These are phyloP conservation scores for Arthrinium phaeospermum DNA, from an alignment of 2,329 filamentous ascomycete species.

Conservation along the genomic window DNA sequence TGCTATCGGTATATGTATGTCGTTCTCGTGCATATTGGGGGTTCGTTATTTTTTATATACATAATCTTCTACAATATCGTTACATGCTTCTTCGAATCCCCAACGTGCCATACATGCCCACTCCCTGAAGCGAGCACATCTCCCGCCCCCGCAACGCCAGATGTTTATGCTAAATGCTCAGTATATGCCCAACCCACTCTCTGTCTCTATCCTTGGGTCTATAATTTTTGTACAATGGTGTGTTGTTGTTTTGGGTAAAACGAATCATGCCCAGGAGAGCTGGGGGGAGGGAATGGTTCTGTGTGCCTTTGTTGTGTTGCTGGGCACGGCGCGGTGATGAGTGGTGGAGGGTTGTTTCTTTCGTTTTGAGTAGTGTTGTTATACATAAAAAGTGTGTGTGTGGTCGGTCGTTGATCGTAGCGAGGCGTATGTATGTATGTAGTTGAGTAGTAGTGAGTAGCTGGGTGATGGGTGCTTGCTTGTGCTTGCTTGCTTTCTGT, in stretches of 20 bases:
- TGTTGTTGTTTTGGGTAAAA: background rate
- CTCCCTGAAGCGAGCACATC: background rate
- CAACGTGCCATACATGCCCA: background rate
- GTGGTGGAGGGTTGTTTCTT: background rate
- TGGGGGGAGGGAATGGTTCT: background rate
- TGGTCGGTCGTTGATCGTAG: background rate
- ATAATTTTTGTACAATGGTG: slow-evolving; percentile 8
- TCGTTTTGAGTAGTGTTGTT: background rate
- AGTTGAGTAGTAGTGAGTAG: background rate
- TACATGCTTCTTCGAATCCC: slow-evolving; percentile 13
- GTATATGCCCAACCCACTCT: background rate
- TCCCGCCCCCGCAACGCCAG: background rate
- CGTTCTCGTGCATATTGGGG: background rate
- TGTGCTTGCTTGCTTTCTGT: no score
- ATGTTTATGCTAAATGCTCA: slow-evolving; percentile 6
- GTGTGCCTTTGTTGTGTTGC: background rate
- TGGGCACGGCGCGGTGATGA: slow-evolving; percentile 11
- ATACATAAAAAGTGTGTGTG: background rate
- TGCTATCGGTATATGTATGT: background rate
- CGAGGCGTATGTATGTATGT: background rate
- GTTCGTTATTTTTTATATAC: slow-evolving; percentile 16
- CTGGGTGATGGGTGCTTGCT: no score
- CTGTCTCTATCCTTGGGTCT: slow-evolving; percentile 13
- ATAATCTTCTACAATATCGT: slow-evolving; percentile 7
- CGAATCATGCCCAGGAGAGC: background rate